These are phyloP conservation scores for Malassezia yamatoensis DNA, from an alignment of 1,284 basidiomycete species.

Conservation along the genomic window DNA sequence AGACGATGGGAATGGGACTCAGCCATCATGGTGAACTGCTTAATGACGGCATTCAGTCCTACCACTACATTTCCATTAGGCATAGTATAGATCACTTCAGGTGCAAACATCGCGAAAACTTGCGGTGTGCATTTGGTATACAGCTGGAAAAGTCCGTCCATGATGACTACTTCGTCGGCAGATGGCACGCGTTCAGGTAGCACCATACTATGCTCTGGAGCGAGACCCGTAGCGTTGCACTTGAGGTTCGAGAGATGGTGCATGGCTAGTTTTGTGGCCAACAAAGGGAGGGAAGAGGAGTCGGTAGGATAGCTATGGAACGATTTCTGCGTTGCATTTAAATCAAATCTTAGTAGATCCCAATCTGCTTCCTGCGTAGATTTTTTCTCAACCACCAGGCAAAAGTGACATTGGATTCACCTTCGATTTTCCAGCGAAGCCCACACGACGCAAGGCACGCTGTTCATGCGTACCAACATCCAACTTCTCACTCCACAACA, in stretches of 20 bases:
- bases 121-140: constrained; percentile 24
- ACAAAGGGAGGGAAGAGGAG: not conserved
- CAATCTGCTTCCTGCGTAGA: not conserved
- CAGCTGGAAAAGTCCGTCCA: constrained; percentile 31
- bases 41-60: constrained; percentile 25
- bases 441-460: too few species aligned
- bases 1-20: constrained; percentile 8
- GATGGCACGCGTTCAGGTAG: constrained; percentile 36
- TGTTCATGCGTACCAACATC: not conserved
- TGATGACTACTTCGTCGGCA: constrained; percentile 31
- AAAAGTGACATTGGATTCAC: too few species aligned
- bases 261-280: constrained; percentile 18
- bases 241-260: constrained; percentile 34
- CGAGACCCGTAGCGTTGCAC: constrained; percentile 45
- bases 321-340: not conserved
- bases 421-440: too few species aligned
- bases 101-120: constrained; percentile 27
- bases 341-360: not conserved
- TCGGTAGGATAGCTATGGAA: not conserved
- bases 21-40: constrained; percentile 1
- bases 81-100: constrained; percentile 38
- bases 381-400: not conserved
- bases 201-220: constrained; percentile 41
- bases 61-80: constrained; percentile 40
- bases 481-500: constrained; percentile 1